phyloP scores from a whole-genome alignment of 768 basidiomycete species.

The Agaricus subrufescens region DNA sequence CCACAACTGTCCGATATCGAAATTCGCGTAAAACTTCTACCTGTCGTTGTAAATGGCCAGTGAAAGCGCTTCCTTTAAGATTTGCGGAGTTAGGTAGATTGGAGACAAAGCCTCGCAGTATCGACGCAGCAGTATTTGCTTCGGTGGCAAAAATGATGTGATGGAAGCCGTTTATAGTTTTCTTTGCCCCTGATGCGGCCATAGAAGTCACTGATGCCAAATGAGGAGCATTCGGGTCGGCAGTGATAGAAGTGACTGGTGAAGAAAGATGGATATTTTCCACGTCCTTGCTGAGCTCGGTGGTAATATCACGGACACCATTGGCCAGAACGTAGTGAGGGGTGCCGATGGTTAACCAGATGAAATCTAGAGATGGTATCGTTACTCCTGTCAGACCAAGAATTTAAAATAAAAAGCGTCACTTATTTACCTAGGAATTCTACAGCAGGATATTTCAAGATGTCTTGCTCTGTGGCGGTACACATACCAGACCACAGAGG shows the following conservation, averaged over 20 bases:
- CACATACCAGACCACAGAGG: conserved; percentile 73
- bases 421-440: conserved; percentile 51
- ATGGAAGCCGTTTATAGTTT: conserved; percentile 45
- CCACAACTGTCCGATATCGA: conserved; percentile 49
- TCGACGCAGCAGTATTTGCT: conserved; percentile 53
- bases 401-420: conserved; percentile 12
- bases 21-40: conserved; percentile 39
- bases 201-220: conserved; percentile 35
- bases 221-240: conserved; percentile 28
- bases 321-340: conserved; percentile 61
- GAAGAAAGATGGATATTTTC: conserved; percentile 52
- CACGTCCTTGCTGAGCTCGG: conserved; percentile 39
- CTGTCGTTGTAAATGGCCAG: background rate
- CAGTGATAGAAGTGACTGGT: conserved; percentile 40
- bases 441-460: conserved; percentile 55
- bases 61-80: background rate
- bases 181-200: conserved; percentile 18
- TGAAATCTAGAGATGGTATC: conserved; percentile 45
- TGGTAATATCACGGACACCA: conserved; percentile 58
- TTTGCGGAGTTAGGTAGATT: conserved; percentile 25
- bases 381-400: background rate
- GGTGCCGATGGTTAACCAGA: conserved; percentile 62
- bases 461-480: conserved; percentile 53
- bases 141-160: conserved; percentile 74
- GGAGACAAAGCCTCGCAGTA: conserved; percentile 44